A percentile compares a stretch with the other conserved stretches of the same genome.
Conservation (phyloP, 1,284 basidiomycete species). For the Leccinum fuscescens region DNA sequence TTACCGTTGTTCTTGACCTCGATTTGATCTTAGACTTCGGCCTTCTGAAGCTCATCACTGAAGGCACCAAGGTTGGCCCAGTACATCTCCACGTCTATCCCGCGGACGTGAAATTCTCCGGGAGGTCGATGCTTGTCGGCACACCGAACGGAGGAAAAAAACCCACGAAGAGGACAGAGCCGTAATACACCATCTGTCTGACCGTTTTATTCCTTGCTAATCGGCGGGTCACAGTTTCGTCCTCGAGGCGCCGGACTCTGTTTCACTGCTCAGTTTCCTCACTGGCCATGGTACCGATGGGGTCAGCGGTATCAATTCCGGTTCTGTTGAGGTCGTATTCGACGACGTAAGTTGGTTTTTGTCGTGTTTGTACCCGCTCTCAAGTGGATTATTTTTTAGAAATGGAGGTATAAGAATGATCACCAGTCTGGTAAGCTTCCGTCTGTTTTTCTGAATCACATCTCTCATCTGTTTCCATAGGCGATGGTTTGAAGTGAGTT, state of each 20-base stretch:
- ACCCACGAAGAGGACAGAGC: background rate
- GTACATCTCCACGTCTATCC: rapidly evolving
- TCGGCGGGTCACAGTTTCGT: background rate
- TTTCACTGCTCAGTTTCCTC: background rate
- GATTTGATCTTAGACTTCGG: background rate
- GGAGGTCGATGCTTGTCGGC: background rate
- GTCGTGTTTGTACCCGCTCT: background rate
- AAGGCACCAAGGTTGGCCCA: background rate
- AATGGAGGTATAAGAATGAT: background rate
- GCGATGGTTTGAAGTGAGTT: background rate
- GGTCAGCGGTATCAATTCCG: too few relatives aligned
- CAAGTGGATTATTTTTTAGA: background rate
- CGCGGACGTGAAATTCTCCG: background rate
- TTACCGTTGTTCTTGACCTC: background rate
- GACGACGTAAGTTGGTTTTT: background rate
- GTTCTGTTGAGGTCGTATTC: background rate
- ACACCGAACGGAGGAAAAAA: background rate
- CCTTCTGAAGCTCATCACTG: background rate
- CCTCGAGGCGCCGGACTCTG: background rate
- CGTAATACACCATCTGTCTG: background rate
- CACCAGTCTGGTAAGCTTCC: background rate
- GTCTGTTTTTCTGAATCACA: background rate
- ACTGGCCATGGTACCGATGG: background rate
- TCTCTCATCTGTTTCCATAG: background rate
- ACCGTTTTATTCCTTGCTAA: background rate